Conservation (phyloP, 371 early-diverging fungal species). For the Actinomortierella ambigua region DNA sequence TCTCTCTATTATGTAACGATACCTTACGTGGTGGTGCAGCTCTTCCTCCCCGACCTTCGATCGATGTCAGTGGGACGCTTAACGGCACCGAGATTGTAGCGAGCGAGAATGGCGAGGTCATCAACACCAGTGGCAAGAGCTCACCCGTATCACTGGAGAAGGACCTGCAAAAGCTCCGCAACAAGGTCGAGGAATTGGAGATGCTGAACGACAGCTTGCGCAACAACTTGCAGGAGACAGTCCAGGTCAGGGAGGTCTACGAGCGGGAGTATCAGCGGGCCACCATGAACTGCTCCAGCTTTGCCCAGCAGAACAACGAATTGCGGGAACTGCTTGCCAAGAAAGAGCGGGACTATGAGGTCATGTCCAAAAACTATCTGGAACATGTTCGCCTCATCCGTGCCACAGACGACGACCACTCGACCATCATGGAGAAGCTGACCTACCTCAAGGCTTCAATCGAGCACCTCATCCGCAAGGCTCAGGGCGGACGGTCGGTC, state of each 20-base stretch:
- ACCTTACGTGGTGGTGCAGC: too few species aligned
- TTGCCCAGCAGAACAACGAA: slow-evolving; percentile 29
- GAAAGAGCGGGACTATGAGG: slow-evolving; percentile 46
- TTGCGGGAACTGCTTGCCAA: slow-evolving; percentile 38
- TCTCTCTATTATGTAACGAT: too few species aligned
- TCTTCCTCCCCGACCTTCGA: too few species aligned
- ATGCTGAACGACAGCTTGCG: slow-evolving; percentile 3
- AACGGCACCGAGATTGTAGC: not conserved
- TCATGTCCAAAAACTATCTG: slow-evolving; percentile 55
- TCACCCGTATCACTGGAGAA: too few species aligned
- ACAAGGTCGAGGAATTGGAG: slow-evolving; percentile 15
- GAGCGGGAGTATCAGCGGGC: slow-evolving; percentile 26
- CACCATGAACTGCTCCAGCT: slow-evolving; percentile 32
- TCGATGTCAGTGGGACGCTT: too few species aligned
- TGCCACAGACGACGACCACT: slow-evolving; percentile 67
- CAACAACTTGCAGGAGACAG: slow-evolving; percentile 11
- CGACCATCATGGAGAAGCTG: slow-evolving; percentile 63
- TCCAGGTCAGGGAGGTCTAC: slow-evolving; percentile 18
- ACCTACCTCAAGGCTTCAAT: slow-evolving; percentile 61
- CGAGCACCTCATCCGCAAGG: slow-evolving; percentile 52
- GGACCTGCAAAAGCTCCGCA: not conserved
- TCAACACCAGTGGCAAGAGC: not conserved
- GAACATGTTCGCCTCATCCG: slow-evolving; percentile 62
- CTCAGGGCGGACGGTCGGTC: slow-evolving; percentile 51
- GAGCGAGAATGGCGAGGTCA: slow-evolving; percentile 12